phyloP scores from a whole-genome alignment of 352 stramenopile genomes.

The Globisporangium splendens region DNA sequence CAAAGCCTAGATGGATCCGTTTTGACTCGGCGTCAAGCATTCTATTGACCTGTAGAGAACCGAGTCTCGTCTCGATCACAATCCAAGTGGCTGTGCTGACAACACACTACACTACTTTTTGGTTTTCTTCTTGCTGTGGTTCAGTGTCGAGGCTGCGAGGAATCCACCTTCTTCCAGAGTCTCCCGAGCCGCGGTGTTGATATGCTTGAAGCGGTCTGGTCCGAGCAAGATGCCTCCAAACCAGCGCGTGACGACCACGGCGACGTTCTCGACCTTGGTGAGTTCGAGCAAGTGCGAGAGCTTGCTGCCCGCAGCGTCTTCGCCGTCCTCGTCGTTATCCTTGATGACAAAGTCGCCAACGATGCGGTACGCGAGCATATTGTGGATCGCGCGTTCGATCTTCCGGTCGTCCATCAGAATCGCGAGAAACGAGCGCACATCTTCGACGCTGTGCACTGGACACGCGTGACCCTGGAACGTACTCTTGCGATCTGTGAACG shows the following conservation, averaged over 20 bases:
- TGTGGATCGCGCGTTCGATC: slow-evolving; percentile 81
- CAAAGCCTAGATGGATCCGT: too few species aligned
- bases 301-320: slow-evolving; percentile 78
- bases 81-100: too few species aligned
- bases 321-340: slow-evolving; percentile 86
- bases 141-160: slow-evolving; percentile 20
- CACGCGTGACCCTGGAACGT: slow-evolving; percentile 79
- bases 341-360: slow-evolving; percentile 66
- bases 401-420: slow-evolving; percentile 80
- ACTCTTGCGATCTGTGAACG: slow-evolving; percentile 79
- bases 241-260: slow-evolving; percentile 82
- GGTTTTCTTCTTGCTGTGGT: slow-evolving; percentile 40
- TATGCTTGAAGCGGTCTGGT: slow-evolving; percentile 87
- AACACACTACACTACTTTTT: too few species aligned
- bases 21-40: too few species aligned
- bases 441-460: slow-evolving; percentile 55
- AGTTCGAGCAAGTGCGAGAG: slow-evolving; percentile 80
- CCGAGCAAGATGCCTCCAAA: slow-evolving; percentile 81
- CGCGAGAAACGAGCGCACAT: slow-evolving; percentile 77
- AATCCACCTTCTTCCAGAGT: slow-evolving; percentile 74
- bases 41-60: neutral
- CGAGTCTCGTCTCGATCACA: neutral
- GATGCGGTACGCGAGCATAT: slow-evolving; percentile 88
- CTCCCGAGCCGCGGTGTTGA: slow-evolving; percentile 65
- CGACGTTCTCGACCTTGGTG: slow-evolving; percentile 74